A percentile compares a stretch with the other conserved stretches of the same genome.
Evolutionary conservation across 2,329 filamentous ascomycete genomes (phyloP).

Genomic region (Neonectria magnoliae): DNA sequence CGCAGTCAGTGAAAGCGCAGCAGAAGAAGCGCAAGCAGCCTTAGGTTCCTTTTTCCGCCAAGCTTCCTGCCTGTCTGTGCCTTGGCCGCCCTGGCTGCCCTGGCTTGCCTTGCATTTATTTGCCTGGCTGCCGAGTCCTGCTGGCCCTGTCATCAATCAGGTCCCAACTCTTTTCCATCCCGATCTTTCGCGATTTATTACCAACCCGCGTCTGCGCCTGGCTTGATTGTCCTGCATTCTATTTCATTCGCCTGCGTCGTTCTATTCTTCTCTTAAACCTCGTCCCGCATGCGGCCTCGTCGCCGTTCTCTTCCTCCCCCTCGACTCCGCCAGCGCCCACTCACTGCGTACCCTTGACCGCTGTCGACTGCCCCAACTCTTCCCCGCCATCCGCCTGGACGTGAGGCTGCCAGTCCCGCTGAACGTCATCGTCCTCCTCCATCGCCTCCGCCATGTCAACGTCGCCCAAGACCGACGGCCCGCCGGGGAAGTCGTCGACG

Average conservation of each 20-base stretch:
- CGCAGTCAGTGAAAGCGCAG: constrained; percentile 6
- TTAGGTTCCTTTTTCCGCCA: neutral
- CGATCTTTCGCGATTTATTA: constrained; percentile 14
- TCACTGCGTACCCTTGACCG: constrained; percentile 30
- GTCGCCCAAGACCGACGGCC: constrained; percentile 37
- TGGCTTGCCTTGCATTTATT: neutral
- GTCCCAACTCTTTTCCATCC: constrained; percentile 13
- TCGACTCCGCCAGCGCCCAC: neutral
- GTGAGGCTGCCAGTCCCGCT: constrained; percentile 26
- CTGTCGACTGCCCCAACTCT: constrained; percentile 26
- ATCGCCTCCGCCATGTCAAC: constrained; percentile 37
- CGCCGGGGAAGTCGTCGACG: constrained; percentile 30
- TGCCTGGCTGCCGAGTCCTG: neutral
- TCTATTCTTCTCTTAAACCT: neutral
- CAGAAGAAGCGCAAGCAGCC: neutral
- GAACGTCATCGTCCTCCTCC: constrained; percentile 8
- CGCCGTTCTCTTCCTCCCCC: constrained; percentile 3
- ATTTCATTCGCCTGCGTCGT: neutral
- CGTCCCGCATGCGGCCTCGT: constrained; percentile 15
- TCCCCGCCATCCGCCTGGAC: constrained; percentile 37
- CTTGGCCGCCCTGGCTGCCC: constrained; percentile 5
- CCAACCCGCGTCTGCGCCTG: neutral
- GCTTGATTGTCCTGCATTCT: neutral
- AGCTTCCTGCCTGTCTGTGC: constrained; percentile 19
- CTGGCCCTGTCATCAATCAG: constrained; percentile 11